A percentile compares a stretch with the other conserved stretches of the same genome.
Conservation (phyloP, 768 basidiomycete genomes). For the Lactarius pseudohatsudake region DNA sequence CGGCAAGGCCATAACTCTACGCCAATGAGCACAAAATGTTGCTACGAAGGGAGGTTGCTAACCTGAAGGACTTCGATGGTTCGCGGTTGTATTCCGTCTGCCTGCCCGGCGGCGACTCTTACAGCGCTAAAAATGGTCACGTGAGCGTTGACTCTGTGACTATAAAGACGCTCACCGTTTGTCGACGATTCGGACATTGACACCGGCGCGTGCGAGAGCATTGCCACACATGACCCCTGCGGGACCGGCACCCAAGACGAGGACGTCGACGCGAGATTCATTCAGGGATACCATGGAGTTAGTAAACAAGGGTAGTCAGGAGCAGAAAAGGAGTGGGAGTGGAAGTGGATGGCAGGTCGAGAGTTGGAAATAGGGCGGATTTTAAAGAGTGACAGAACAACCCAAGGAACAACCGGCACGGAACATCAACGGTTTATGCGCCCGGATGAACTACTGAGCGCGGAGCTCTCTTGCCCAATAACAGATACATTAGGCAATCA, state of each 20-base stretch:
- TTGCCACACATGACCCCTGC: constrained; percentile 70
- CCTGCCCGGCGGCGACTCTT: constrained; percentile 48
- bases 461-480: not conserved
- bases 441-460: not conserved
- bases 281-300: constrained; percentile 25
- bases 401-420: not conserved
- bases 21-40: not conserved
- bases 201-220: constrained; percentile 54
- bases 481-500: not conserved
- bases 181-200: constrained; percentile 61
- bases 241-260: constrained; percentile 62
- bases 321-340: not conserved
- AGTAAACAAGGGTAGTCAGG: not conserved
- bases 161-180: constrained; percentile 41
- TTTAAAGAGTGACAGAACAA: not conserved
- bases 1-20: constrained; percentile 77
- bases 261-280: constrained; percentile 53
- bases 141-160: not conserved
- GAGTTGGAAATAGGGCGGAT: not conserved
- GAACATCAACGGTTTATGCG: not conserved
- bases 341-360: not conserved
- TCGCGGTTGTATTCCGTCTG: constrained; percentile 56
- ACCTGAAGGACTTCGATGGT: constrained; percentile 55
- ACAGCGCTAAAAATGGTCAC: constrained; percentile 33
- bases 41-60: not conserved